phyloP scores from a whole-genome alignment of 768 basidiomycete species.

The Lactarius vividus region DNA sequence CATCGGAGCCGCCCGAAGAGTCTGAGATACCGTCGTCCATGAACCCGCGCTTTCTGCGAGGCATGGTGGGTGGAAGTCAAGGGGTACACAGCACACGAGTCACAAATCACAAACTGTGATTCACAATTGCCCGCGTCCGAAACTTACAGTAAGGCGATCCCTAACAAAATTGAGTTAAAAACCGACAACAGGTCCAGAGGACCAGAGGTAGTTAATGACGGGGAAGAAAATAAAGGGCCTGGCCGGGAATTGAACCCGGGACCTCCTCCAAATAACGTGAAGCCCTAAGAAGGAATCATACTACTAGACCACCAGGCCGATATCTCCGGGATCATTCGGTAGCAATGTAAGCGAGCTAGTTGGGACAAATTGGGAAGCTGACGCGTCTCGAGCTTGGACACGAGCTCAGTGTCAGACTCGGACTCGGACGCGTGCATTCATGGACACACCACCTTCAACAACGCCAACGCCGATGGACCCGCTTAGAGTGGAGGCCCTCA shows the following conservation, averaged over 20 bases:
- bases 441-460: slow-evolving; percentile 33
- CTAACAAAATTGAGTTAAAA: neutral
- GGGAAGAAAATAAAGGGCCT: slow-evolving; percentile 44
- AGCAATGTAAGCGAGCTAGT: neutral
- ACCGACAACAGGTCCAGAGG: neutral
- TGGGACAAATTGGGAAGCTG: slow-evolving; percentile 24
- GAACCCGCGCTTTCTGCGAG: slow-evolving; percentile 70
- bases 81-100: slow-evolving; percentile 1
- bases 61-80: slow-evolving; percentile 45
- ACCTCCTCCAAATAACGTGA: slow-evolving; percentile 61
- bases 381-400: slow-evolving; percentile 29
- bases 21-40: slow-evolving; percentile 72
- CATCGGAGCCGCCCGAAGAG: slow-evolving; percentile 58
- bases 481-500: slow-evolving; percentile 69
- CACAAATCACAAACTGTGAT: neutral
- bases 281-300: slow-evolving; percentile 62
- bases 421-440: slow-evolving; percentile 5
- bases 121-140: neutral
- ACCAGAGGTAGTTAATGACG: neutral
- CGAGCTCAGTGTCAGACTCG: slow-evolving; percentile 13
- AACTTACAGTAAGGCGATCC: neutral
- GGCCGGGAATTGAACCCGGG: slow-evolving; percentile 86
- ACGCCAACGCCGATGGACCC: slow-evolving; percentile 58
- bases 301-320: slow-evolving; percentile 48
- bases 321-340: neutral